Percentiles rank a stretch among this genome's conserved stretches.
These are phyloP conservation scores for Vachellia collinsii DNA, from an alignment of 306 rosid species.

Conservation along the genomic window DNA sequence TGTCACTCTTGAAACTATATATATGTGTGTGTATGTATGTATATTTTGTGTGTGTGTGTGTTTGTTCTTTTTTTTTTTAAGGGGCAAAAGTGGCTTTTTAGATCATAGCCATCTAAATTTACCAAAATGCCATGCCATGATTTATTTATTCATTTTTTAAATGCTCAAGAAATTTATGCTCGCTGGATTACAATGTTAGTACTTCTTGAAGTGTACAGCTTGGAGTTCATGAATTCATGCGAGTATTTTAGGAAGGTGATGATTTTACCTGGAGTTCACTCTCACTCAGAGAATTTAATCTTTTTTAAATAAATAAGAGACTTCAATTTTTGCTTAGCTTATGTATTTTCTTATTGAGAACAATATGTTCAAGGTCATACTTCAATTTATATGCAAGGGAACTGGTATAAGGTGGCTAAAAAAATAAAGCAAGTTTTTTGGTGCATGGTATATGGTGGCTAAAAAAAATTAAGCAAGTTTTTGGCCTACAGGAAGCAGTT, in stretches of 20 bases:
- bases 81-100: conserved; percentile 4
- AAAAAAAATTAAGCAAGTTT: too few species aligned
- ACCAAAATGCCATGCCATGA: background rate
- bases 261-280: background rate
- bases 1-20: conserved; percentile 15
- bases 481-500: too few species aligned
- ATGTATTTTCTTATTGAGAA: too few species aligned
- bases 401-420: too few species aligned
- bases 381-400: too few species aligned
- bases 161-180: background rate
- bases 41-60: background rate
- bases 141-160: background rate
- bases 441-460: too few species aligned
- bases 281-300: too few species aligned
- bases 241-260: background rate
- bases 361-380: too few species aligned
- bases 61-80: background rate
- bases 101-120: background rate
- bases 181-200: background rate
- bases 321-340: too few species aligned
- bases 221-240: background rate
- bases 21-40: background rate
- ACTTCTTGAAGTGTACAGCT: background rate
- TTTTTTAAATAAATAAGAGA: too few species aligned
- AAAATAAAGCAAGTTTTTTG: too few species aligned